Base-by-base conservation (phyloP, 179 eudicot species). In the Vitellaria paradoxa region DNA sequence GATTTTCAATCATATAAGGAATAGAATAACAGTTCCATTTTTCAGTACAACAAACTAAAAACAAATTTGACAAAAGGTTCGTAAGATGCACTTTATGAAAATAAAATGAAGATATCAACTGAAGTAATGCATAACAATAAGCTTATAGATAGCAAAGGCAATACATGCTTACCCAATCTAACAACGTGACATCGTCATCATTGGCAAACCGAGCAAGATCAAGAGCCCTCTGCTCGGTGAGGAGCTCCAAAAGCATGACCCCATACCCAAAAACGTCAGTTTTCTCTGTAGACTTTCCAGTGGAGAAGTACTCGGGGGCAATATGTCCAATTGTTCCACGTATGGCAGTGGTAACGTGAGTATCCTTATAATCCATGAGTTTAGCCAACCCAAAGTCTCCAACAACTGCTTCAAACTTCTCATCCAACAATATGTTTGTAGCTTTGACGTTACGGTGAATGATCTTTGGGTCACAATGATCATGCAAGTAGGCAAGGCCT, bases 381-480 rank as follows among this genome's bases (percentile, higher is more conserved):
- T 85, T 94, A 65, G 98, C 98, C 80, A 94, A 77, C 56, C 98
- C 98, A 83, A 94, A 94, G 77, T 94, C 98, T 66, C 98, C 98
- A 64, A 94, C 97, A 56, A 94, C 94, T 20, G 98, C 98, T 84
- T 92, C 98, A 79, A 88, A 94, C 73, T 94, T 97, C 81, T 94
- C 98, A 77, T 94, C 98, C 82, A 94, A 85, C 76, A 94, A 83
- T 81, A 94, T 94, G 75, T 94, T 94, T 37, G 98, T 97, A 72
- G 98, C 98, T 83, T 94, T 94, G 12, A 94, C 98, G 80, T 94
- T 97, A 53, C 98, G 93, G 75, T 94, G 98, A 79, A 94, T 94
- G 74, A 94, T 94, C 86, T 94, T 94, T 26, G 97, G 98, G 67
- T 92, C 93, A 84, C 98, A 92, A 71, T 94, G 96, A 78, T 94